A percentile compares a stretch with the other conserved stretches of the same genome.
These are phyloP conservation scores for Sistotremastrum suecicum DNA, from an alignment of 768 basidiomycete species.

Conservation along the genomic window DNA sequence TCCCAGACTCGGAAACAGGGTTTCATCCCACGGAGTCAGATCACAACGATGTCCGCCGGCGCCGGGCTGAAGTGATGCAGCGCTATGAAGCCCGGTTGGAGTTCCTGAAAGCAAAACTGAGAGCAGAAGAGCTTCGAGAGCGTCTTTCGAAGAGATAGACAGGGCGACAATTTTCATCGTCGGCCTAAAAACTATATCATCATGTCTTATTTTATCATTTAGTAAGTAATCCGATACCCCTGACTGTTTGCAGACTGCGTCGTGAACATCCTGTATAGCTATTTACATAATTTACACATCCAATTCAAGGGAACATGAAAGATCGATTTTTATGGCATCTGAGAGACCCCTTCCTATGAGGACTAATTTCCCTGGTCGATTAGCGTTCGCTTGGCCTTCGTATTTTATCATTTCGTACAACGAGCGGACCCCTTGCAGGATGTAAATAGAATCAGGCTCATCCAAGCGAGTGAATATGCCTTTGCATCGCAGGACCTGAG, in stretches of 20 bases:
- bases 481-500: constrained; percentile 78
- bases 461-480: constrained; percentile 45
- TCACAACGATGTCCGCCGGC: constrained; percentile 44
- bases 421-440: constrained; percentile 85
- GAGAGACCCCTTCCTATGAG: too few relatives aligned
- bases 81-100: constrained; percentile 68
- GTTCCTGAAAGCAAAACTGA: constrained; percentile 68
- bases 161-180: too few relatives aligned
- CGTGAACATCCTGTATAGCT: too few relatives aligned
- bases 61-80: constrained; percentile 53
- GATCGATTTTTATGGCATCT: too few relatives aligned
- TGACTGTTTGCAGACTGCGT: too few relatives aligned
- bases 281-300: too few relatives aligned
- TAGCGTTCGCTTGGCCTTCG: constrained; percentile 1
- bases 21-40: not conserved
- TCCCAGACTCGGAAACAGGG: too few relatives aligned
- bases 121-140: constrained; percentile 74
- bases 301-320: too few relatives aligned
- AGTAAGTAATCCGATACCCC: too few relatives aligned
- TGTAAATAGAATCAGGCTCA: constrained; percentile 40
- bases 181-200: too few relatives aligned
- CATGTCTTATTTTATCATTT: too few relatives aligned
- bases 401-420: constrained; percentile 61
- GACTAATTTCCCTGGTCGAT: too few relatives aligned
- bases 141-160: constrained; percentile 47